These are phyloP conservation scores for Fusarium staphyleae DNA, from an alignment of 2,329 filamentous ascomycete genomes.

Conservation along the genomic window DNA sequence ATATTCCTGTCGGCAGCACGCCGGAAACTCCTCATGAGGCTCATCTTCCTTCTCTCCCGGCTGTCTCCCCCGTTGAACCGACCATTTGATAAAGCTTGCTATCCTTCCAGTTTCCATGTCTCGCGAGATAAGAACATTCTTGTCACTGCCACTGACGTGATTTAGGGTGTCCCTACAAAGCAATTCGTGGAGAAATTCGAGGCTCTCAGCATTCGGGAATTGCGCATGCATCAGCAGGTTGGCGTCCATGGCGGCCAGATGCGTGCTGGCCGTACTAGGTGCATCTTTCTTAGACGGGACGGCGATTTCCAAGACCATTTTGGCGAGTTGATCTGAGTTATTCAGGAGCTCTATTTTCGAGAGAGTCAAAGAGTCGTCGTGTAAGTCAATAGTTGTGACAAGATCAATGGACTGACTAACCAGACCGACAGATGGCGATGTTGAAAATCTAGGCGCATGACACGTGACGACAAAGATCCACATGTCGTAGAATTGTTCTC, in stretches of 20 bases:
- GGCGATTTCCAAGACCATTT: slow-evolving; percentile 42
- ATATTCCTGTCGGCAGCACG: slow-evolving; percentile 41
- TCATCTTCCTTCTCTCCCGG: slow-evolving; percentile 19
- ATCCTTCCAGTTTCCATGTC: slow-evolving; percentile 41
- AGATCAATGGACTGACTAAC: slow-evolving; percentile 26
- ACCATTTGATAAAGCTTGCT: slow-evolving; percentile 49
- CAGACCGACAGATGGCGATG: no score
- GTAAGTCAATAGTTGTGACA: slow-evolving; percentile 8
- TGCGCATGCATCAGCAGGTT: slow-evolving; percentile 51
- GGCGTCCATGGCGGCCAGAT: slow-evolving; percentile 49
- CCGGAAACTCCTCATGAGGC: slow-evolving; percentile 41
- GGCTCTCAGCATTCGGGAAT: slow-evolving; percentile 46
- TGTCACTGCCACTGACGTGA: slow-evolving; percentile 39
- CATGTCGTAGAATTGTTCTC: no score
- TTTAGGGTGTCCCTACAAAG: slow-evolving; percentile 43
- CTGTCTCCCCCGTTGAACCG: slow-evolving; percentile 37
- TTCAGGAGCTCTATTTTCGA: not conserved
- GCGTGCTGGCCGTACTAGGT: slow-evolving; percentile 41
- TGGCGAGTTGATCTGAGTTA: not conserved
- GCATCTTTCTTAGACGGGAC: slow-evolving; percentile 40
- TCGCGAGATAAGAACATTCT: slow-evolving; percentile 47
- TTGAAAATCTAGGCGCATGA: slow-evolving; percentile 3
- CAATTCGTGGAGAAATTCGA: slow-evolving; percentile 42
- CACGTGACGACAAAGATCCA: slow-evolving; percentile 19
- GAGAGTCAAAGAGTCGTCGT: not conserved